A percentile compares a stretch with the other conserved stretches of the same genome.
Evolutionary conservation across 140 eudicot genomes (phyloP).

Genomic region (Cichorium intybus): DNA sequence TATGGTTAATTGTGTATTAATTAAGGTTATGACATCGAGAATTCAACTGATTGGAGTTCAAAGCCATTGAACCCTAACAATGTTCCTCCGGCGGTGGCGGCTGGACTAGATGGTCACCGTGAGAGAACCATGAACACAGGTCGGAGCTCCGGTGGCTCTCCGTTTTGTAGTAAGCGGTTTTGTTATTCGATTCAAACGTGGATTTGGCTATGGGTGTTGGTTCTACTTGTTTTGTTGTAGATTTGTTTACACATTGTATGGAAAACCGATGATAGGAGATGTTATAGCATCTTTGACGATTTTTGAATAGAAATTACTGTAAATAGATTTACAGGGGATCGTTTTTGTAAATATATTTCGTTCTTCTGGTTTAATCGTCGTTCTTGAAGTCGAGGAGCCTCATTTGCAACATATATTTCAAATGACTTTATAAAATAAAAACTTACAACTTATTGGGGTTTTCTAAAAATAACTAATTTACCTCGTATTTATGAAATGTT

Average conservation of each 20-base stretch:
- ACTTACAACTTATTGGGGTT: too few relatives aligned
- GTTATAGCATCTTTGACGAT: constrained; percentile 6
- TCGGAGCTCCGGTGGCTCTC: constrained; percentile 33
- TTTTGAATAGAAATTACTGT: constrained; percentile 9
- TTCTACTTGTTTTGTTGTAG: constrained; percentile 23
- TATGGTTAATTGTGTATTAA: background rate
- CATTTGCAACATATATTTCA: too few relatives aligned
- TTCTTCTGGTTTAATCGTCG: background rate
- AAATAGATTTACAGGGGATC: background rate
- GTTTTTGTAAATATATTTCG: constrained; percentile 3
- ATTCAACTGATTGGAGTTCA: constrained; percentile 17
- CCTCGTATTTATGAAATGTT: too few relatives aligned
- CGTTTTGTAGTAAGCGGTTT: background rate
- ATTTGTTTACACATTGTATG: background rate
- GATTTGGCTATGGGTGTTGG: constrained; percentile 5
- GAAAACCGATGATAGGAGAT: background rate
- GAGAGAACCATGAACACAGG: constrained; percentile 21
- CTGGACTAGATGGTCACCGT: constrained; percentile 40
- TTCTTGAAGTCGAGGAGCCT: too few relatives aligned
- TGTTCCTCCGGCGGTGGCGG: constrained; percentile 74
- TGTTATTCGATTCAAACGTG: constrained; percentile 23
- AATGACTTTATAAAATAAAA: too few relatives aligned
- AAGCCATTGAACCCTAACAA: constrained; percentile 39
- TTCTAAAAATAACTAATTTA: too few relatives aligned
- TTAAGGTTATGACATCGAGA: constrained; percentile 70